These are phyloP conservation scores for Fusarium sp. DNA, from an alignment of 2,329 filamentous ascomycete species.

Conservation along the genomic window DNA sequence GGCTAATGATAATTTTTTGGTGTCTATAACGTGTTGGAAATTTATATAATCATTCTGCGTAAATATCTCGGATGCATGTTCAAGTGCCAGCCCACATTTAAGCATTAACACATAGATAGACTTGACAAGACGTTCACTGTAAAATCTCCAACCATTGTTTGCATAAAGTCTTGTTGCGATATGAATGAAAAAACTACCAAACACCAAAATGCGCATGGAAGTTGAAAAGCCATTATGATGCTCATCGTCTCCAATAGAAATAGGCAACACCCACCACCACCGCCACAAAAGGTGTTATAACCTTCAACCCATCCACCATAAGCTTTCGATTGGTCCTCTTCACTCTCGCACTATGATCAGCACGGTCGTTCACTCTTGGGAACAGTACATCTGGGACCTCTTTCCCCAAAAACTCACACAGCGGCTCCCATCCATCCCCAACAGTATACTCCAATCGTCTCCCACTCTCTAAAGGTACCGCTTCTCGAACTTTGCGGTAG, in stretches of 20 bases:
- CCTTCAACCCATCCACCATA: rapidly evolving
- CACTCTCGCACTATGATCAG: not conserved
- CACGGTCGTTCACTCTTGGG: slow-evolving; percentile 17
- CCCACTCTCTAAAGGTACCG: not conserved
- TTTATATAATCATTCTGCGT: too few relatives aligned
- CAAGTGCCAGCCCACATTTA: too few relatives aligned
- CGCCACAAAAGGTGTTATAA: not conserved
- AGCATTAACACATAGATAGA: too few relatives aligned
- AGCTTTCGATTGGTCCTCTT: not conserved
- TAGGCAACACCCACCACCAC: not conserved
- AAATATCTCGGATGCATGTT: too few relatives aligned
- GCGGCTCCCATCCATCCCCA: slow-evolving; percentile 12
- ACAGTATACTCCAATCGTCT: slow-evolving; percentile 9
- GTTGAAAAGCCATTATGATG: too few relatives aligned
- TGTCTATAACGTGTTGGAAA: not conserved
- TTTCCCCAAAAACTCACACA: slow-evolving; percentile 24
- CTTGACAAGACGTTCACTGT: too few relatives aligned
- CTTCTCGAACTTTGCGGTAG: slow-evolving; percentile 5
- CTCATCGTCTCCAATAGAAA: not conserved
- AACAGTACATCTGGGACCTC: slow-evolving; percentile 14
- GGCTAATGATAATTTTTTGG: rapidly evolving
- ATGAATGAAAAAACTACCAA: too few relatives aligned
- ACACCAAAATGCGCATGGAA: too few relatives aligned
- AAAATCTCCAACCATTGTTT: too few relatives aligned
- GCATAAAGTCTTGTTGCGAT: too few relatives aligned